Evolutionary conservation across 352 stramenopile species (phyloP).

Genomic region (Phytophthora rubi): DNA sequence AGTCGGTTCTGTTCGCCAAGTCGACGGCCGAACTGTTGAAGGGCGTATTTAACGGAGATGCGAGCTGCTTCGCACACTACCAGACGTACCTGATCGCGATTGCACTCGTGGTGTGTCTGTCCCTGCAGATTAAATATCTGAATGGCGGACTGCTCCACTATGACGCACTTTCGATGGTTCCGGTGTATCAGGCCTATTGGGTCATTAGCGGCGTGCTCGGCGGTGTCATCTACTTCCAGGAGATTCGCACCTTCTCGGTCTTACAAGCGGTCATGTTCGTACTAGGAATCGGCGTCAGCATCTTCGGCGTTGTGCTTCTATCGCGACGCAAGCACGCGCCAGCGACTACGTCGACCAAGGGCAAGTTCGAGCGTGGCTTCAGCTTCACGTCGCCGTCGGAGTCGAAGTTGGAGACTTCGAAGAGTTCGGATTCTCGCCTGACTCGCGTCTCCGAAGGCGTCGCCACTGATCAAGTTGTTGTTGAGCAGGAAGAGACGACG

Average conservation of each 20-base stretch:
- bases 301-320: constrained; percentile 85
- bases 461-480: constrained; percentile 2
- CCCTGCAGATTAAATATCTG: constrained; percentile 82
- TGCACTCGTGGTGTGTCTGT: constrained; percentile 65
- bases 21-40: constrained; percentile 83
- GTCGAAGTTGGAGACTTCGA: constrained; percentile 15
- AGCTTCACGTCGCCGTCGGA: constrained; percentile 60
- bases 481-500: constrained; percentile 14
- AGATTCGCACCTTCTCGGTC: constrained; percentile 81
- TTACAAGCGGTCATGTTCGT: constrained; percentile 85
- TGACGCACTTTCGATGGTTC: constrained; percentile 84
- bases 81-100: constrained; percentile 72
- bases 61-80: constrained; percentile 59
- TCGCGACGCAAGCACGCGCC: constrained; percentile 69
- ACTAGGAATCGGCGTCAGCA: constrained; percentile 80
- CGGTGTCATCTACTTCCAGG: constrained; percentile 92
- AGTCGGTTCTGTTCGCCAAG: constrained; percentile 89
- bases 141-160: constrained; percentile 81
- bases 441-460: constrained; percentile 21
- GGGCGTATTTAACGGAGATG: constrained; percentile 66
- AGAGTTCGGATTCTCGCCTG: constrained; percentile 22
- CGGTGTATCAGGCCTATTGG: constrained; percentile 90
- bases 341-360: constrained; percentile 43
- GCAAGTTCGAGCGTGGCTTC: constrained; percentile 68
- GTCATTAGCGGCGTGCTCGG: constrained; percentile 90